These are phyloP conservation scores for Ogataea pignaliae DNA, from an alignment of 805 yeast species.

Conservation along the genomic window DNA sequence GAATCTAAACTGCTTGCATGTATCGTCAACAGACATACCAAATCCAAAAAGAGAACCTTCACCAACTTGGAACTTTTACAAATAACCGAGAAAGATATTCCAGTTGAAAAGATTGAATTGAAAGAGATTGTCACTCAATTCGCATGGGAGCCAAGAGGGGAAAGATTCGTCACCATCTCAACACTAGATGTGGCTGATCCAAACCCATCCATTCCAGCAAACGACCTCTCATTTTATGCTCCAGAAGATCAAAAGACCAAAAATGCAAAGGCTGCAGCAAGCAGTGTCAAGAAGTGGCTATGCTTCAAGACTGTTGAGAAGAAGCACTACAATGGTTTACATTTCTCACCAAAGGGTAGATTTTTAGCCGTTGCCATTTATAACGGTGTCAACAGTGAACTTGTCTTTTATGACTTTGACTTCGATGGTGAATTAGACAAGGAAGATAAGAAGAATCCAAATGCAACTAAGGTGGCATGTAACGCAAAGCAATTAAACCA, in stretches of 20 bases:
- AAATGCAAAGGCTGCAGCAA: constrained; percentile 1
- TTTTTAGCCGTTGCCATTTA: constrained; percentile 55
- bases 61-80: constrained; percentile 91
- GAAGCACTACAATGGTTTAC: constrained; percentile 65
- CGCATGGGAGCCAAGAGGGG: constrained; percentile 95
- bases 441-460: constrained; percentile 32
- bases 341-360: constrained; percentile 93
- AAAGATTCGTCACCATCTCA: constrained; percentile 78
- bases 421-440: constrained; percentile 59
- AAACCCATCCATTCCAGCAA: constrained; percentile 63
- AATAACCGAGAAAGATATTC: constrained; percentile 81
- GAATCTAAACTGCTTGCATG: constrained; percentile 82
- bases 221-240: constrained; percentile 71
- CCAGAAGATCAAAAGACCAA: constrained; percentile 58
- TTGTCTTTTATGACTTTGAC: constrained; percentile 84
- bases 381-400: constrained; percentile 44
- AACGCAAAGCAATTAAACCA: constrained; percentile 58
- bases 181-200: constrained; percentile 46
- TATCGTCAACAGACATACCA: constrained; percentile 95
- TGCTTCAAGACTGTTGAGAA: constrained; percentile 53
- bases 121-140: constrained; percentile 83
- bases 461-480: constrained; percentile 41
- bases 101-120: constrained; percentile 91
- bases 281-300: constrained; percentile 33
- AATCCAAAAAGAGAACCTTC: constrained; percentile 87